Evolutionary conservation across 768 basidiomycete species (phyloP), one percentile per base, ranked within the genome.

Genomic region (Mycena capillaripes): DNA sequence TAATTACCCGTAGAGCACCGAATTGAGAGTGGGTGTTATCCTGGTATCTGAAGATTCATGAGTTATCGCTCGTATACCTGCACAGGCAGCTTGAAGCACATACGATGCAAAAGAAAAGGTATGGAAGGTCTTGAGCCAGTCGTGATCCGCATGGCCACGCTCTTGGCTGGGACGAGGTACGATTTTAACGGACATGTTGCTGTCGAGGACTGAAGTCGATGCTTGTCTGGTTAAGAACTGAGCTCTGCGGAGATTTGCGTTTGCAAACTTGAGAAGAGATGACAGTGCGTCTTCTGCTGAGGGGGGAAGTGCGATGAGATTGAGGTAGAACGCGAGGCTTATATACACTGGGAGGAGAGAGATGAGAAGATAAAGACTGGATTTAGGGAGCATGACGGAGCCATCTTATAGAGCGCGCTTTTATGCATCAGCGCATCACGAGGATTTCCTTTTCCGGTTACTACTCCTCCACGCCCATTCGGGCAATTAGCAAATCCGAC

Each of bases 91-190:
- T 16, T 11, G 12, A 61, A 17, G 4, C n/a, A 85, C 90, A 44
- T 78, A 93, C 91, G 82, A 81, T 0, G 92, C 89, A 75, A 95
- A 95, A 1, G 92, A 89, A 79, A 96, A 97, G 0, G 95, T 93
- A 76, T 96, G 92, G 85, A 94, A 94, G 0, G 93, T 91, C 86
- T 95, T 96, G 63, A 97, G 84, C 95, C 95, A 97, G 29, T 89
- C 93, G 75, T 95, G 94, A 78, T 96, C 89, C 9, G 92, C 93
- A 57, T 92, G 83, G 3, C 93, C 94, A 23, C 94, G 87, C 25
- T 91, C 88, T 56, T 90, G 79, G 72, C 90, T 94, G 58, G 81
- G 86, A 65, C 94, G 88, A 19, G 87, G 86, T 55, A 84, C 58
- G 62, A 92, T 85, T 57, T 84, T 83, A 25, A 84, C 64, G 52